phyloP scores from a whole-genome alignment of 73 alveolate species.

The Tetrahymena malaccensis region DNA sequence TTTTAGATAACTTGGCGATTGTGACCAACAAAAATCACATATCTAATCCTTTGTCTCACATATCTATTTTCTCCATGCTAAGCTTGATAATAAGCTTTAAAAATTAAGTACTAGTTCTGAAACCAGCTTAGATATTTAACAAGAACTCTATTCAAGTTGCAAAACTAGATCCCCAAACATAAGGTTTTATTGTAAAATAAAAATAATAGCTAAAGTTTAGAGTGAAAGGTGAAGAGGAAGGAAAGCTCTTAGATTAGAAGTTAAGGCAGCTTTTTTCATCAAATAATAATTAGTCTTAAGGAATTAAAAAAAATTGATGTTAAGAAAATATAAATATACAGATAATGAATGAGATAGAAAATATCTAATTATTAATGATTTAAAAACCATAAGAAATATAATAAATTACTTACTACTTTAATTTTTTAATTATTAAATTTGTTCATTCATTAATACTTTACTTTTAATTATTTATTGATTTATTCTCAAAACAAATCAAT shows the following conservation, averaged over 20 bases:
- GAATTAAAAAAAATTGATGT: neutral
- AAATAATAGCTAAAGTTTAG: neutral
- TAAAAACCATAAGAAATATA: too few species aligned
- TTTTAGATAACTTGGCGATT: neutral
- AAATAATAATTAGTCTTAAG: neutral
- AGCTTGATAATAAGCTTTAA: neutral
- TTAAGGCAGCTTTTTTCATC: neutral
- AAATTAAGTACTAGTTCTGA: neutral
- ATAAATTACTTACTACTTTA: too few species aligned
- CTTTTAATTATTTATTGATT: too few species aligned
- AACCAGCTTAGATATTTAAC: neutral
- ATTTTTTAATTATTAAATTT: too few species aligned
- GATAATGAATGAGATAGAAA: too few species aligned
- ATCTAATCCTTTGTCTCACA: neutral
- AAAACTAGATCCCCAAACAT: neutral
- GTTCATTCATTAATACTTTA: too few species aligned
- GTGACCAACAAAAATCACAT: neutral
- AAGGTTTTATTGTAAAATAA: neutral
- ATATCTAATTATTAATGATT: too few species aligned
- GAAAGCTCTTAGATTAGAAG: neutral
- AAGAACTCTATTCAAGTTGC: neutral
- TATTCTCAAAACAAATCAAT: too few species aligned
- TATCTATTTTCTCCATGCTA: neutral
- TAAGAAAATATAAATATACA: neutral
- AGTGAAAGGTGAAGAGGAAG: neutral